Evolutionary conservation across 306 rosid genomes (phyloP).

Genomic region (Citrullus amarus): DNA sequence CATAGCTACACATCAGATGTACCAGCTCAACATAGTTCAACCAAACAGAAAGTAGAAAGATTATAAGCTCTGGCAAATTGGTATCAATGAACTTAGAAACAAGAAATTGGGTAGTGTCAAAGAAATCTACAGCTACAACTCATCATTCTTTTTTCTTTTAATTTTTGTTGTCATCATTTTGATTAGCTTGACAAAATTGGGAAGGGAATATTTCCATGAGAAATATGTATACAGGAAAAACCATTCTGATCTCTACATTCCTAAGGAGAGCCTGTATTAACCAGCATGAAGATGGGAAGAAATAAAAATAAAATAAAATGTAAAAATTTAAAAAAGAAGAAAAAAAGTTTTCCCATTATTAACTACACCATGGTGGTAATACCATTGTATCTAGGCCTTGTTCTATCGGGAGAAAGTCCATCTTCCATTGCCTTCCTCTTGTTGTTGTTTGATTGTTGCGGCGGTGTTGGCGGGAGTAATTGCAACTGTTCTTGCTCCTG

Average conservation of each 20-base stretch:
- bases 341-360: conserved; percentile 23
- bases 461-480: conserved; percentile 14
- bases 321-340: background rate
- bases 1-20: background rate
- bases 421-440: conserved; percentile 83
- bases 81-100: background rate
- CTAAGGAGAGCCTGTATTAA: conserved; percentile 31
- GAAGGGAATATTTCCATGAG: conserved; percentile 39
- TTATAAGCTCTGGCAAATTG: background rate
- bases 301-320: background rate
- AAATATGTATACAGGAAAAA: conserved; percentile 37
- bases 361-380: conserved; percentile 39
- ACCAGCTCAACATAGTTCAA: background rate
- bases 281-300: conserved; percentile 26
- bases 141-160: background rate
- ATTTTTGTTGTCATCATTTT: conserved; percentile 5
- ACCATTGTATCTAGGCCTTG: conserved; percentile 73
- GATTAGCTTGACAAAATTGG: conserved; percentile 44
- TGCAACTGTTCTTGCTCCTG: conserved; percentile 9
- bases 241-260: conserved; percentile 40
- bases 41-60: background rate
- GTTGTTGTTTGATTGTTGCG: conserved; percentile 25
- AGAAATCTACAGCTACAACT: background rate
- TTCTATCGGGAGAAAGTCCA: conserved; percentile 67
- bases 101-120: background rate